Base-by-base conservation (phyloP, 192 early-diverging fungal genomes). In the Gamsiella multidivaricata region DNA sequence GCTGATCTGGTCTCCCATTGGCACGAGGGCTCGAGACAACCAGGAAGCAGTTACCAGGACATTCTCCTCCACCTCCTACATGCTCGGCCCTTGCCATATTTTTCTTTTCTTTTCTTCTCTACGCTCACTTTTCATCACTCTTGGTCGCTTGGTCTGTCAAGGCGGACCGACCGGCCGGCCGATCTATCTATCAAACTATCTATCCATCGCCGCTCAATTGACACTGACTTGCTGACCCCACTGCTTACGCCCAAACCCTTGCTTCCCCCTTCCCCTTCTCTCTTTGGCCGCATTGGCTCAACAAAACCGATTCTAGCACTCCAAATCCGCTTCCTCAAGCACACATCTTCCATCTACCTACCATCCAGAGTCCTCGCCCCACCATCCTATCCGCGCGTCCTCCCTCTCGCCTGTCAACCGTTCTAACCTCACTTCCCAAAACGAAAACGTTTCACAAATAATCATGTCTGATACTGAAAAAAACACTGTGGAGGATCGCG, bases 391-490 rank as follows among this genome's bases (percentile, higher is more conserved):
- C 28, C 41, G 54, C 41, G 53, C 46, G 10, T 28, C n/a, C n/a
- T n/a, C 34, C 49, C 18, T 18, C 32, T 51, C 65, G 32, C 45
- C 20, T 39, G 42, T 36, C 36, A 34, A 25, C 34, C 36, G 50
- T 39, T 59, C 57, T 43, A 29, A 60, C 41, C 12, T 41, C 31
- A 18, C 41, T 68, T 49, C 28, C n/a, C n/a, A n/a, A 45, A 23
- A 9, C 22, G 2, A 25, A 14, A 45, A 18, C n/a, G 32, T 15
- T 41, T 28, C 32, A 69, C n/a, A 46, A 54, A 34, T 43, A 29
- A 71, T 28, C 54, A 71, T 71, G 69, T 71, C 69, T 57, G 69
- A 71, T 56, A 71, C 69, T 32, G 69, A 71, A 71, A 71, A 71
- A 46, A 62, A 61, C 61, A 62, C 20, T 43, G 51, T 37, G 46